These are phyloP conservation scores for Cucurbitaria berberidis DNA, from an alignment of 2,329 filamentous ascomycete genomes.

Conservation along the genomic window DNA sequence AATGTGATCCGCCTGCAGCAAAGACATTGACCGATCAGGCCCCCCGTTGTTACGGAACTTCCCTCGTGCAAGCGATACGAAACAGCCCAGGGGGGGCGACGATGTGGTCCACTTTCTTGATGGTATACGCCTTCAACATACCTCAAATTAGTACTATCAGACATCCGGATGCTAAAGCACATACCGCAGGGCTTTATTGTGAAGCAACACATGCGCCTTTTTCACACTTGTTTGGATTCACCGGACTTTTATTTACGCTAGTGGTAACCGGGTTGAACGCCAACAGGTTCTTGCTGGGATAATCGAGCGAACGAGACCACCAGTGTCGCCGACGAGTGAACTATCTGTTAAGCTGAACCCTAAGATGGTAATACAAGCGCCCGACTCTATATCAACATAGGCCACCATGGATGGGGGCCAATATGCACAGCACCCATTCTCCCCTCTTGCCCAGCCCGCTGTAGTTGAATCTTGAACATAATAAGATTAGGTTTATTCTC, in stretches of 20 bases:
- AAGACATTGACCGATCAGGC: neutral
- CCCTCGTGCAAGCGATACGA: neutral
- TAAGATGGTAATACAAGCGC: neutral
- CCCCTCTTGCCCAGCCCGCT: neutral
- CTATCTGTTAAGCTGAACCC: neutral
- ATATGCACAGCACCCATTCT: neutral
- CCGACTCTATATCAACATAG: neutral
- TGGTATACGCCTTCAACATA: neutral
- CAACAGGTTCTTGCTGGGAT: neutral
- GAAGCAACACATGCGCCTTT: neutral
- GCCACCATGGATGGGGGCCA: neutral
- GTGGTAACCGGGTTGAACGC: neutral
- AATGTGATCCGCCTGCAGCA: neutral
- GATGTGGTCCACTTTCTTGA: neutral
- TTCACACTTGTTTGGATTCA: neutral
- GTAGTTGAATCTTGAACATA: conserved; percentile 1
- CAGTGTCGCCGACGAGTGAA: neutral
- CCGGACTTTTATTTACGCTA: neutral
- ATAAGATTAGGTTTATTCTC: conserved; percentile 5
- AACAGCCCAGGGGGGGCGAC: conserved; percentile 2
- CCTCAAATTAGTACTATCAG: neutral
- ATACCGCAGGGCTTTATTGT: neutral
- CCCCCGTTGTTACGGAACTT: neutral
- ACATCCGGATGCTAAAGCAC: neutral
- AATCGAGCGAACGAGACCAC: neutral